Evolutionary conservation across 768 basidiomycete genomes (phyloP), one percentile per base, ranked within the genome.

Genomic region (Pleurotus ostreatus): DNA sequence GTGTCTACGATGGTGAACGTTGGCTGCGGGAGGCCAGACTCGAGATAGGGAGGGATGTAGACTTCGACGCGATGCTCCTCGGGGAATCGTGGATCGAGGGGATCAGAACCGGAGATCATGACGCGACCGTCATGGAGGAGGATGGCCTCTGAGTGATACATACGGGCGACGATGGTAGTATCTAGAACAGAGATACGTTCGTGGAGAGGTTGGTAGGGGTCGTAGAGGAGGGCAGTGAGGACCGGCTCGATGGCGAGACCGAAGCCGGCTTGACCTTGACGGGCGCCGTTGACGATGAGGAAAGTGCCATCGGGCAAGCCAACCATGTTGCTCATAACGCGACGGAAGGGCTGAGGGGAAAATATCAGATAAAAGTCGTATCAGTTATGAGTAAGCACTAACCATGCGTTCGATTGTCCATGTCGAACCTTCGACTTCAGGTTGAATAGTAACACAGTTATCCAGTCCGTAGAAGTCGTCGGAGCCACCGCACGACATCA

Each of bases 41-140:
- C 83, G 57, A 92, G 79, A 70, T 96, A 98, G 15, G 89, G 91
- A 4, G 96, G 96, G 62, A 89, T 80, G 72, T 96, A 97, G 22
- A 87, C 84, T 41, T 53, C 51, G 39, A 53, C 51, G 23, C 51
- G 51, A 41, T 53, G 39, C 37, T 53, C 51, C 13, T 53, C 51
- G 9, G 51, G 51, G 51, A 53, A 53, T 2, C 51, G 51, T 13
- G 51, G 18, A 20, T 53, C 51, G 13, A 53, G 51, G 13, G 51
- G 51, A n/a, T 53, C 51, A 7, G 51, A 53, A 0, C 89, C 90
- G 7, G 89, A 88, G 39, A 92, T 75, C 46, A 92, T 71, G 26
- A 92, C 79, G 4, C 87, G 83, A 4, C 84, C 90, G 60, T 90
- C 89, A 0, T 85, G 85, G 18, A 92, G 78, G 9, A 92, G 79